phyloP scores from a whole-genome alignment of 257 asterid species.

The Linaria vulgaris region DNA sequence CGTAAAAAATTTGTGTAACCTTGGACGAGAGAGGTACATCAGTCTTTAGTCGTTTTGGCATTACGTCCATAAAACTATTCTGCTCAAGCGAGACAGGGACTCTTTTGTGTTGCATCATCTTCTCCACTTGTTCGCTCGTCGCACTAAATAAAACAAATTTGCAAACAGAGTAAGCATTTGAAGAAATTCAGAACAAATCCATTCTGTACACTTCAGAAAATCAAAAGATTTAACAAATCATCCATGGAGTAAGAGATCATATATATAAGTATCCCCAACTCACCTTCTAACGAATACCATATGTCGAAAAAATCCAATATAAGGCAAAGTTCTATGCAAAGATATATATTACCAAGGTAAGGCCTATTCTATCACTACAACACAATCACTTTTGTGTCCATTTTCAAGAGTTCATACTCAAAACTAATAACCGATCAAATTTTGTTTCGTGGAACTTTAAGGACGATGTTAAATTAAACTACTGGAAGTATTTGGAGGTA shows the following conservation, averaged over 20 bases:
- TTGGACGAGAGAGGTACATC: slow-evolving; percentile 62
- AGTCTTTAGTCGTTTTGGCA: slow-evolving; percentile 65
- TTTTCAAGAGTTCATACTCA: not conserved
- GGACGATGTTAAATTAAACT: no score
- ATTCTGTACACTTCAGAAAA: not conserved
- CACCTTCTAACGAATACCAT: not conserved
- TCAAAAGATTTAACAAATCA: not conserved
- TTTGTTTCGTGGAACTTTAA: no score
- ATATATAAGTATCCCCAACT: no score
- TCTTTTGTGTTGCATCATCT: slow-evolving; percentile 87
- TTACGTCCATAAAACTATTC: slow-evolving; percentile 48
- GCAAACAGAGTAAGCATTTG: slow-evolving; percentile 13
- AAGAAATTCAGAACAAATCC: slow-evolving; percentile 11
- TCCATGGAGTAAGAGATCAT: not conserved
- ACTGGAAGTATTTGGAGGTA: not conserved
- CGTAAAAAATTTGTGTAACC: slow-evolving; percentile 46
- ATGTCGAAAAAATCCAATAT: not conserved
- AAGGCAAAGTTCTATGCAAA: not conserved
- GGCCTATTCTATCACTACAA: no score
- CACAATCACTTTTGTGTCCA: not conserved
- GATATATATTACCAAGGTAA: not conserved
- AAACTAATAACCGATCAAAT: no score
- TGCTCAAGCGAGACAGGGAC: slow-evolving; percentile 59
- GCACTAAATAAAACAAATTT: slow-evolving; percentile 17
- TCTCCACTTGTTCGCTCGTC: slow-evolving; percentile 24